phyloP scores from a whole-genome alignment of 192 early-diverging fungal species.

The Rhizophagus prolifer region DNA sequence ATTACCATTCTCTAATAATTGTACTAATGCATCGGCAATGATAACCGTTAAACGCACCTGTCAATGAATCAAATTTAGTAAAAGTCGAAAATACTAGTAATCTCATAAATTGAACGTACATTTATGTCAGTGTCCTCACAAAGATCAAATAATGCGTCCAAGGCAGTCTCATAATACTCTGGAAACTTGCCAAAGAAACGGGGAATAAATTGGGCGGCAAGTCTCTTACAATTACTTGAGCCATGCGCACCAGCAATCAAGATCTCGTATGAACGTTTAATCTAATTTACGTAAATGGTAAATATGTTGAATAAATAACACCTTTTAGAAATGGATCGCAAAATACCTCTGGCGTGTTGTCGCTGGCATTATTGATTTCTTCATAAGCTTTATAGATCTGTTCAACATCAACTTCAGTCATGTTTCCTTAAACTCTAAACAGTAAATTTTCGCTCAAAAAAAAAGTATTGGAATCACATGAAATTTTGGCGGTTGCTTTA shows the following conservation, averaged over 20 bases:
- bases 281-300: not conserved
- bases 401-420: constrained; percentile 14
- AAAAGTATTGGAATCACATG: not conserved
- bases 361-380: not conserved
- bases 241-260: constrained; percentile 28
- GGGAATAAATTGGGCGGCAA: constrained; percentile 30
- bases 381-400: constrained; percentile 20
- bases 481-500: not conserved
- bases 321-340: not conserved
- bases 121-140: constrained; percentile 32
- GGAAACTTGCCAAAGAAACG: constrained; percentile 29
- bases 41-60: constrained; percentile 28
- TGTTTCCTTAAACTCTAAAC: not conserved
- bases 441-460: not conserved
- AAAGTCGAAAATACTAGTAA: not conserved
- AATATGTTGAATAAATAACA: not conserved
- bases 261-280: constrained; percentile 17
- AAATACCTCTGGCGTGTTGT: not conserved
- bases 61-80: not conserved
- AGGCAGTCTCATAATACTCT: constrained; percentile 19
- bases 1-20: constrained; percentile 30
- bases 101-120: constrained; percentile 19
- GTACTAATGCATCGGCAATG: constrained; percentile 28
- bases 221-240: constrained; percentile 18
- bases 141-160: constrained; percentile 32